Evolutionary conservation across 495 filamentous ascomycete genomes (phyloP), one percentile per base, ranked within the genome.

Genomic region (Pyrenopolyporus hunteri): DNA sequence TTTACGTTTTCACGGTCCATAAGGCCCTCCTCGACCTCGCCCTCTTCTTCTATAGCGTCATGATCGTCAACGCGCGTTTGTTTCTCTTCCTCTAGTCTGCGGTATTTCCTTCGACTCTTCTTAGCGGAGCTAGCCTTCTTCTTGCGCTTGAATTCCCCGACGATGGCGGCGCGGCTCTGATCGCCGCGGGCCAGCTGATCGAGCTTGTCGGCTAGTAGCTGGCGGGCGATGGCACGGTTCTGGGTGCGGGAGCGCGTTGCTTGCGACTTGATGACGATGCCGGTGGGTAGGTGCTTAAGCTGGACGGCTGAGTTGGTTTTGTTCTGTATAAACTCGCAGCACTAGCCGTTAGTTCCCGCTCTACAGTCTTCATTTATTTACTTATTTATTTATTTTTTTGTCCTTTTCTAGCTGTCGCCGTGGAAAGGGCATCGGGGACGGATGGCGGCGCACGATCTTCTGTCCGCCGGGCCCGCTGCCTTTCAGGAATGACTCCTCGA

Each of bases 281-380:
- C 93, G 6, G 92, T 93, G 10, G 93, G 91, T 16, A 89, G 74
- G 76, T 98, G 94, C 53, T 85, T 93, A 20, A 98, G 81, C 69
- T 98, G 95, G 32, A 98, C 94, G 40, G 94, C 94, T 6, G 91
- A 97, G 62, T 86, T 87, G 17, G 94, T 98, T 87, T 98, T 98
- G 78, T 98, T 98, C 89, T 93, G 49, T n/a, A n/a, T n/a, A n/a
- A n/a, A n/a, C n/a, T n/a, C n/a, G n/a, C n/a, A n/a, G n/a, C n/a
- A n/a, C n/a, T n/a, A n/a, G n/a, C n/a, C n/a, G n/a, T n/a, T n/a
- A n/a, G n/a, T n/a, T n/a, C n/a, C n/a, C n/a, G n/a, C n/a, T n/a
- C n/a, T n/a, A n/a, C n/a, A n/a, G n/a, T n/a, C n/a, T n/a, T n/a
- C n/a, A n/a, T 29, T 4, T 8, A 16, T 25, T 32, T 8, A 13